These are phyloP conservation scores for Suillus subaureus DNA, from an alignment of 768 basidiomycete species.

Conservation along the genomic window DNA sequence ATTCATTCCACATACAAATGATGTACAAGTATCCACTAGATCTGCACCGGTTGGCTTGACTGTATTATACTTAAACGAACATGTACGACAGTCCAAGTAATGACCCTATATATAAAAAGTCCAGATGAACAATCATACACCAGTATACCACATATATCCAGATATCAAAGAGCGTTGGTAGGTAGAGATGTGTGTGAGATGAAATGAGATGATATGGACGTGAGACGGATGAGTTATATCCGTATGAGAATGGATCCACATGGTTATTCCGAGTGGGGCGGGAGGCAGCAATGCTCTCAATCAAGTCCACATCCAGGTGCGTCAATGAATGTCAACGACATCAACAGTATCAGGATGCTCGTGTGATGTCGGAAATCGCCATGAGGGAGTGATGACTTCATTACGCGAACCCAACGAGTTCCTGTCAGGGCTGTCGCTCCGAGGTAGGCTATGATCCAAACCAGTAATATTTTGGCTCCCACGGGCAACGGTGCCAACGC, in stretches of 20 bases:
- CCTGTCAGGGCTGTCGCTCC: slow-evolving; percentile 17
- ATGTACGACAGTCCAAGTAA: background rate
- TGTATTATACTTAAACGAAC: slow-evolving; percentile 1
- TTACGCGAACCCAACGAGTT: background rate
- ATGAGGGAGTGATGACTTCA: background rate
- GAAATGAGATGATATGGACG: background rate
- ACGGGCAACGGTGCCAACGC: slow-evolving; percentile 45
- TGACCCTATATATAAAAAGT: background rate
- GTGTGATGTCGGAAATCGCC: background rate
- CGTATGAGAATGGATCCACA: slow-evolving; percentile 4
- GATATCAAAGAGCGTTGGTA: background rate
- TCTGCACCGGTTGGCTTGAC: background rate
- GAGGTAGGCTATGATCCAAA: slow-evolving; percentile 15
- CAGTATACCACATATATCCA: background rate
- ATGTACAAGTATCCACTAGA: background rate
- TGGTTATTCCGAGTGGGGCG: background rate
- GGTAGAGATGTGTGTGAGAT: background rate
- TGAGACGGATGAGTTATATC: background rate
- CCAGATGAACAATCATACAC: background rate
- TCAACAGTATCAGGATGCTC: slow-evolving; percentile 3
- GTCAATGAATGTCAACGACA: slow-evolving; percentile 3
- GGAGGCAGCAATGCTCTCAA: background rate
- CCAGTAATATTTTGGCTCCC: slow-evolving; percentile 29
- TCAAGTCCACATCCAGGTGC: background rate
- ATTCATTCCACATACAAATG: background rate